Base-by-base conservation (phyloP, 208 protist species). In the Wallacemonas sp. region DNA sequence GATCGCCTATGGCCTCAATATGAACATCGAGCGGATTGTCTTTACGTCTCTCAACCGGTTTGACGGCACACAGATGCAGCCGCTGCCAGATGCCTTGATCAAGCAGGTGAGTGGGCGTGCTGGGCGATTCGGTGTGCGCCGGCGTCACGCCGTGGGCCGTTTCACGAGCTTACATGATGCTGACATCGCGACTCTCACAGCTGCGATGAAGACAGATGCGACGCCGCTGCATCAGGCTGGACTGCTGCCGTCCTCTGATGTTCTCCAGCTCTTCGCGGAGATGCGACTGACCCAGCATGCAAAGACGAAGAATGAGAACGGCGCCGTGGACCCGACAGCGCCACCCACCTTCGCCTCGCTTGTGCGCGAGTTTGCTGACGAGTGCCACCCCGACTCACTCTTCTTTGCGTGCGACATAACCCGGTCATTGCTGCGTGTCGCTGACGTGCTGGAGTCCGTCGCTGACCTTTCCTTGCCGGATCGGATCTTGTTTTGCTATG, bases 1-100 rank as follows among this genome's bases (percentile, higher is more conserved):
- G 9, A 90, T 99, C 24, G 97, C 95, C 32, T 98, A 97, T 77
- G 97, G 97, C 4, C 78, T 99, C 1, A 99, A 99, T 72, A 91
- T 99, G 77, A 83, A 93, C 63, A 97, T 98, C 69, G 80, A 92
- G 47, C 78, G 92, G 8, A 75, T 98, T 29, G 55, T 98, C 41
- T 96, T 98, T 67, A 79, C 87, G 0, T 68, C 87, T 0, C 57
- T 93, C 61, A 71, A 65, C 16, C 96, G 96, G 76, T 98, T 96
- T 57, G 87, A 96, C 68, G 91, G 92, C 48, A 68, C 65, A 21
- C 47, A 55, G 23, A 76, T 74, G 61, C 30, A 69, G 2, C 44
- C 62, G 0, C 68, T 98, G 34, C 70, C 76, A 1, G 46, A 68
- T 1, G 60, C 79, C 21, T 73, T 72, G 1, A 55, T 77, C 0